Evolutionary conservation across 2,329 filamentous ascomycete species (phyloP), one percentile per base, ranked within the genome.

Genomic region (Xylogone sp.): DNA sequence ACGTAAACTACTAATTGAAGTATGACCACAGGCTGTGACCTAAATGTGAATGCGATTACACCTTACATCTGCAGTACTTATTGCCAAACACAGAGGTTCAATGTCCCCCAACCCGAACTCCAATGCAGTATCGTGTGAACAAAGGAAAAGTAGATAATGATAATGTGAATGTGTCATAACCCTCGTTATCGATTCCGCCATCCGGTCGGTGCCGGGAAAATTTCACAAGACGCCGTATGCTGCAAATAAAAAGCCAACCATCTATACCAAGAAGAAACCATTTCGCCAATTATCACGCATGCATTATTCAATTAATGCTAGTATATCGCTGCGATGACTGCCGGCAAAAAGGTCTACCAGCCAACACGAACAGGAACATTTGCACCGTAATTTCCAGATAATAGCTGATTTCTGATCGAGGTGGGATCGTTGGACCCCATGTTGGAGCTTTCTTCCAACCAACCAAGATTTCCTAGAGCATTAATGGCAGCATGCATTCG

Each of bases 401-500:
- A 74, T 24, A 86, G 70, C 65, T 86, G 81, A 62, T 82, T 81
- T 24, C 83, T 71, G 44, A 86, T 83, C 10, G 82, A 86, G 59
- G 73, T 74, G 43, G 75, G 71, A 42, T 82, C 77, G 22, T 48
- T 50, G 10, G 59, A 54, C n/a, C 54, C 59, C 45, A 50, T 49
- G 29, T 52, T 56, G 19, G 54, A 45, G 46, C 53, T 50, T 39
- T 16, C 34, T 56, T 46, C 60, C 72, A 50, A 79, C 84, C 76
- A 91, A 42, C 87, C 88, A 22, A 96, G 75, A 56, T 84, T 86
- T 16, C 83, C 79, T 70, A 97, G 81, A 63, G 91, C 87, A 49
- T 86, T 82, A 55, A 96, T 83, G 31, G 92, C 94, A 43, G 84
- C 81, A 55, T 86, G 83, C 69, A 99, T 79, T 63, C 88, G 88